Conservation (phyloP, 2,329 filamentous ascomycete species). For the Corynespora cassiicola region DNA sequence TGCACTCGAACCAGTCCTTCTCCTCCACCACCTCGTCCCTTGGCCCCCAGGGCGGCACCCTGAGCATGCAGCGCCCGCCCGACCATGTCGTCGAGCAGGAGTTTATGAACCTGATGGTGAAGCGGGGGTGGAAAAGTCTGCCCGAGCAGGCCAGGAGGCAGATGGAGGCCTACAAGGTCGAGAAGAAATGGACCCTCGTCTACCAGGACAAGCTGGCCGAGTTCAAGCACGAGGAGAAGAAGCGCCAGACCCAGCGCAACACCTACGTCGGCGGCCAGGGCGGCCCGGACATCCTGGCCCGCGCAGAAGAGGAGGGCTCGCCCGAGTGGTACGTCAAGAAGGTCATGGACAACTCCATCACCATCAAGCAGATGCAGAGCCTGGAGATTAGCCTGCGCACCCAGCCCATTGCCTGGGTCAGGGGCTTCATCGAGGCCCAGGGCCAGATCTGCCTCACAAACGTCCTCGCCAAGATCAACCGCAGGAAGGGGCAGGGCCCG, state of each 20-base stretch:
- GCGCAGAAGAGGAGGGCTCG: slow-evolving; percentile 91
- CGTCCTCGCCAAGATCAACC: slow-evolving; percentile 90
- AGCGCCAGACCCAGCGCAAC: slow-evolving; percentile 74
- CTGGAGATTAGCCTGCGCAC: slow-evolving; percentile 93
- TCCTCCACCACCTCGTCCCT: slow-evolving; percentile 58
- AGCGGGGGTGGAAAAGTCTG: slow-evolving; percentile 95
- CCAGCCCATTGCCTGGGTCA: slow-evolving; percentile 97
- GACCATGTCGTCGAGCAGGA: slow-evolving; percentile 87
- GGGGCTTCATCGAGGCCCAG: slow-evolving; percentile 94
- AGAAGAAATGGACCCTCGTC: slow-evolving; percentile 97
- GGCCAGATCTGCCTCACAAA: slow-evolving; percentile 96
- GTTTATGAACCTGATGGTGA: slow-evolving; percentile 94
- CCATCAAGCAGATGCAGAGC: slow-evolving; percentile 88
- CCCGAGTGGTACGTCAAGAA: slow-evolving; percentile 98
- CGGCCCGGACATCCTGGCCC: slow-evolving; percentile 70
- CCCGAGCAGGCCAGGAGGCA: slow-evolving; percentile 93
- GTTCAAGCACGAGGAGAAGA: slow-evolving; percentile 92
- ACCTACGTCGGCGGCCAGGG: slow-evolving; percentile 64
- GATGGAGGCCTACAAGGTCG: slow-evolving; percentile 93
- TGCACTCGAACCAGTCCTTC: slow-evolving; percentile 52
- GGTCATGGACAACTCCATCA: slow-evolving; percentile 94
- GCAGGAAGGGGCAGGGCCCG: slow-evolving; percentile 78
- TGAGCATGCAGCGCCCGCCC: slow-evolving; percentile 73
- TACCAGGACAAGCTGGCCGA: slow-evolving; percentile 94
- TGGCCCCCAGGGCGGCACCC: slow-evolving; percentile 60